Conservation (phyloP, 441 rosid genomes). For the Gossypium trilobum region DNA sequence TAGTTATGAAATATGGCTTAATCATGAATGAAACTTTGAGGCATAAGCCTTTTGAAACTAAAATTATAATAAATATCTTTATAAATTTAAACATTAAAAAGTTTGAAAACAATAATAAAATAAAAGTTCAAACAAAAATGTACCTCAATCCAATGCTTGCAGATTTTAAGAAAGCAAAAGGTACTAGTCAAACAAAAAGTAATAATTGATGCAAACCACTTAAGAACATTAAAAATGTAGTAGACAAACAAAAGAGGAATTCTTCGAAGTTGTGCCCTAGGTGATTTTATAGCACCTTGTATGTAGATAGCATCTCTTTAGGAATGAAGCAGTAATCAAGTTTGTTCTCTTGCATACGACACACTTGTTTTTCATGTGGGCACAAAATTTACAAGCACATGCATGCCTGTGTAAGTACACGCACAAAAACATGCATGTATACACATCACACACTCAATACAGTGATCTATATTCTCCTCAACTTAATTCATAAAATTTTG, state of each 20-base stretch:
- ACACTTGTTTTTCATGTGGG: neutral
- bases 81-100: neutral
- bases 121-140: neutral
- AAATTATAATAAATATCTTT: neutral
- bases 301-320: neutral
- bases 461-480: neutral
- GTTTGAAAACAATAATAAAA: neutral
- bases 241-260: neutral
- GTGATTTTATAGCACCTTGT: neutral
- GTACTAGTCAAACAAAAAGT: neutral
- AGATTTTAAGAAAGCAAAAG: neutral
- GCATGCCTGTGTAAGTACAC: neutral
- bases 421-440: neutral
- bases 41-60: neutral
- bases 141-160: neutral
- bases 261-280: neutral
- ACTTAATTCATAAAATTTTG: neutral
- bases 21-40: neutral
- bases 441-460: neutral
- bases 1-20: neutral
- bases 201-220: neutral
- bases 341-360: neutral
- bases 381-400: neutral
- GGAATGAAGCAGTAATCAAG: neutral
- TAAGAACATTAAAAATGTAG: neutral